Evolutionary conservation across 2,329 filamentous ascomycete species (phyloP), one percentile per base, ranked within the genome.

Genomic region (Colletotrichum viniferum): DNA sequence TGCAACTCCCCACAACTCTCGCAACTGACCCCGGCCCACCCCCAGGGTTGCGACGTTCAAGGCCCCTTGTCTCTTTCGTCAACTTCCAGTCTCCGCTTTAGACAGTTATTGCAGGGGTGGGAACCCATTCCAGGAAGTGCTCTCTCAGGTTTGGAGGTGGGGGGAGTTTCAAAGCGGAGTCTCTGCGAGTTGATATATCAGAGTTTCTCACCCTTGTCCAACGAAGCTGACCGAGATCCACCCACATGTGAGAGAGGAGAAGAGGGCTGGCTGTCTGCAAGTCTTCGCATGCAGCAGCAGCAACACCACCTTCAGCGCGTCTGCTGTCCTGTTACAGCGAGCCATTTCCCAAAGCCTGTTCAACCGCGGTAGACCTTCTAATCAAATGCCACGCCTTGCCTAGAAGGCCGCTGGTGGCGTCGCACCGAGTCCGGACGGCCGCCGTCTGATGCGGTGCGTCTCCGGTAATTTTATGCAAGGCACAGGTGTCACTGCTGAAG

Each of bases 391-490:
- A 7, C 32, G 32, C 43, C 43, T 38, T 55, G 18, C 30, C 18
- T 38, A 14, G 9, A 21, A 38, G 26, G 71, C 32, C 21, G 21
- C 21, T 28, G 38, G 24, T 36, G 21, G n/a, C 32, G 60, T 21
- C 60, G n/a, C n/a, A 34, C 60, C 60, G 28, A 18, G 16, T 73
- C 36, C 67, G n/a, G 12, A 26, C 61, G 34, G 55, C 43, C 48
- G 55, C 61, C 18, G 13, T 24, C 26, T 28, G 30, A 12, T 38
- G 32, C 63, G 52, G 32, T 24, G 62, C 55, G 62, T 66, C 43
- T 24, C 30, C 36, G 52, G 48, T 58, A 16, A 64, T 70, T 21
- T 52, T n/a, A 71, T 74, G 72, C 68, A 71, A 74, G 72, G 55
- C 55, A 62, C 69, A 38, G 36, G 28, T 61, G 38, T 55, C 68